Evolutionary conservation across 257 asterid species (phyloP).

Genomic region (Solanum phureja): DNA sequence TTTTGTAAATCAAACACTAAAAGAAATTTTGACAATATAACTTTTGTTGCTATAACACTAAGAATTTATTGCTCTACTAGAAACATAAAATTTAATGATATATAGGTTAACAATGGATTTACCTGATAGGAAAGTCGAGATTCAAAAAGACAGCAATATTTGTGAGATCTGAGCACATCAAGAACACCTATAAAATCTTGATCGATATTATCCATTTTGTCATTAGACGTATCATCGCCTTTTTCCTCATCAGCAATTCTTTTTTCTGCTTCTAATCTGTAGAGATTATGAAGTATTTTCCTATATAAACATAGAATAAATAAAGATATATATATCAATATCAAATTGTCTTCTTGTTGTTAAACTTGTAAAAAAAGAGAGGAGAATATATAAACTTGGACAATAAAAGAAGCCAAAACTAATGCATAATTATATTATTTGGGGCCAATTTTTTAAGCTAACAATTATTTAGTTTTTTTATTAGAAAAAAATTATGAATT

Average conservation of each 20-base stretch:
- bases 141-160: background rate
- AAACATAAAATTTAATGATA: background rate
- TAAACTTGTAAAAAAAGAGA: background rate
- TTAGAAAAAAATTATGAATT: background rate
- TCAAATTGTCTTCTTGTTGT: background rate
- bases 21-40: no score
- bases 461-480: background rate
- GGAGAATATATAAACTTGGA: background rate
- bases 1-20: no score
- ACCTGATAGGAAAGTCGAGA: background rate
- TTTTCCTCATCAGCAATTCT: background rate
- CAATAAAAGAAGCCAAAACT: background rate
- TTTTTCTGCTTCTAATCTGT: background rate
- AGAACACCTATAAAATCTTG: background rate
- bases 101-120: background rate
- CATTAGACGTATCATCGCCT: background rate
- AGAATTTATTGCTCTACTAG: no score
- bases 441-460: background rate
- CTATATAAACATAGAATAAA: background rate
- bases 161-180: background rate
- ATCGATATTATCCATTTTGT: no score
- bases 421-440: no score
- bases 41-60: no score
- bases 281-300: background rate
- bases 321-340: background rate